Base-by-base conservation (phyloP, 345 rosid genomes). In the Firmiana major region DNA sequence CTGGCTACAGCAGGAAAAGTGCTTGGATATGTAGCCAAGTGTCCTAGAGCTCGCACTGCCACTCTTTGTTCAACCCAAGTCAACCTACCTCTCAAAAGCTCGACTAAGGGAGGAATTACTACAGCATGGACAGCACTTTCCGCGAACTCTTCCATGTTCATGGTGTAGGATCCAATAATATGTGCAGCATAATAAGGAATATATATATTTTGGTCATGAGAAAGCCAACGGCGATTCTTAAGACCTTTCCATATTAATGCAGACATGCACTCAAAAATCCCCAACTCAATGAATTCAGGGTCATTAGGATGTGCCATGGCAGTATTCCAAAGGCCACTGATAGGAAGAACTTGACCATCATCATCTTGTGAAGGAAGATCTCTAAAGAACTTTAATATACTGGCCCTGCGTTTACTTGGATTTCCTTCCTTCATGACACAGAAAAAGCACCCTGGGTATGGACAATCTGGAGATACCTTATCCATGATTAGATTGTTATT, bases 251-350 rank as follows among this genome's bases (percentile, higher is more conserved):
- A 94, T 75, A 92, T 94, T 63, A 97, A 86, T 49, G 99, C 90
- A 21, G 97, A 82, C 98, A 97, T 97, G 85, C 98, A 97, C 81
- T 94, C 98, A 45, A 97, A 97, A 70, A 94, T 97, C 57, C 99
- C 99, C 55, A 97, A 87, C 81, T 94, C 96, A 2, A 97, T 91
- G 81, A 97, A 97, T 82, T 97, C 99, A 0, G 98, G 97, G 76
- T 97, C 98, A 70, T 97, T 94, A 15, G 99, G 99, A 82, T 97
- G 98, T 26, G 99, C 98, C 99, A 94, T 97, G 57, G 99, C 99
- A 65, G 99, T 97, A 88, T 97, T 97, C 99, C 99, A 97, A 38
- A 97, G 93, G 54, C 99, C 99, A 75, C 99, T 97, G 71, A 97
- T 94, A 16, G 99, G 97, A 71, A 97, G 96, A 75, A 97, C 99